Base-by-base conservation (phyloP, 495 filamentous ascomycete species). In the Penicillium fimorum region DNA sequence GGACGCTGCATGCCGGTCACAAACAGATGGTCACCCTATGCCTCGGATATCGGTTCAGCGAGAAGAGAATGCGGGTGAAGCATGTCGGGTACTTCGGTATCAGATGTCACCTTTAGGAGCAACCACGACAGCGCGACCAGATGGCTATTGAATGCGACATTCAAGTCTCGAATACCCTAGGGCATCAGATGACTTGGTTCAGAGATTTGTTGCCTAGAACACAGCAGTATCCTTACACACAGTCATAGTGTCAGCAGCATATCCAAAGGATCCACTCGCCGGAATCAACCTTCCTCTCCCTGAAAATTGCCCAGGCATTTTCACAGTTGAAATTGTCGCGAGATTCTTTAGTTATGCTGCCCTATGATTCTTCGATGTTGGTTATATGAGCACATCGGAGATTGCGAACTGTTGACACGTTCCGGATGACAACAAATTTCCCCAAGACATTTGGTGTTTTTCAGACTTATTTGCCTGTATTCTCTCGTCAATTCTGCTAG, bases 181-280 rank as follows among this genome's bases (percentile, higher is more conserved):
- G 60, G 53, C 65, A 69, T 53, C 50, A 57, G 45, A 58, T 64
- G 48, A 35, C 47, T 61, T 68, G 65, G 59, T 52, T 62, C 61
- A 43, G 60, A 56, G 55, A 51, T 58, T 59, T 63, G 51, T 55
- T 55, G 54, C 65, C 64, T 62, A 65, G 75, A 77, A 74, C 65
- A 71, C 70, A 76, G 68, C 67, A 51, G 61, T 33, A 63, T 60
- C 76, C 69, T 72, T 70, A 68, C 76, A 64, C 64, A 72, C 74
- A 61, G 51, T 60, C 66, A 69, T 66, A 49, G 58, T 52, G 45
- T 51, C 55, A 27, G 38, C 55, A 56, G 38, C 55, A 56, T 69
- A 57, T 62, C 40, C 56, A 53, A 55, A 57, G 63, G 60, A 73
- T 75, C 67, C 78, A 78, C 78, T 83, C 77, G 79, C 70, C 78